phyloP scores from a whole-genome alignment of 1,284 basidiomycete species.

The Boletus austroedulis region DNA sequence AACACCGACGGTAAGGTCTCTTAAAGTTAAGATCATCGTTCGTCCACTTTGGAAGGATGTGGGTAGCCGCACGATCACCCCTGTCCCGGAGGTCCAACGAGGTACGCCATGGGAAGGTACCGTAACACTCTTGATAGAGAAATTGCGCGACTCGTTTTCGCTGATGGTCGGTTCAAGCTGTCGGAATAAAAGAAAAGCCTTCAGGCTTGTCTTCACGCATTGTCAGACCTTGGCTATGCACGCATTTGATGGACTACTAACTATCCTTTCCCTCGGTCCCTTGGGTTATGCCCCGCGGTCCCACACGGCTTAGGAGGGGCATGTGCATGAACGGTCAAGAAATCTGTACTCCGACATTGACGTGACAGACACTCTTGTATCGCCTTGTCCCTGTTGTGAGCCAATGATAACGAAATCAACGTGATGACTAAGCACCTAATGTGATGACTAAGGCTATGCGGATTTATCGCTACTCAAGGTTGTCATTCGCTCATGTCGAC shows the following conservation, averaged over 20 bases:
- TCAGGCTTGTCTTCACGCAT: background rate
- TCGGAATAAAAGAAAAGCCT: background rate
- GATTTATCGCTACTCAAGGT: too few relatives aligned
- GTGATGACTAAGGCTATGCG: slow-evolving; percentile 31
- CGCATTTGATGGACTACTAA: background rate
- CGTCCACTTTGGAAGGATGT: slow-evolving; percentile 26
- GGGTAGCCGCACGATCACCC: slow-evolving; percentile 20
- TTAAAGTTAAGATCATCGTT: slow-evolving; percentile 24
- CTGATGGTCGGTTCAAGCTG: background rate
- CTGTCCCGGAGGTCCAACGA: background rate
- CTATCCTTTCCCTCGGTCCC: background rate
- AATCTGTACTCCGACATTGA: background rate
- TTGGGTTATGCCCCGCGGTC: background rate
- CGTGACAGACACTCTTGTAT: background rate
- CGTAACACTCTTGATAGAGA: slow-evolving; percentile 12
- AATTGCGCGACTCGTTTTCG: slow-evolving; percentile 4
- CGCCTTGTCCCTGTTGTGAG: slow-evolving; percentile 2
- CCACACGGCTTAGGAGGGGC: background rate
- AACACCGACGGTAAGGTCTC: slow-evolving; percentile 5
- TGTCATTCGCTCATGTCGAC: slow-evolving; percentile 36
- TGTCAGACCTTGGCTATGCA: background rate
- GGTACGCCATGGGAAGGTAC: slow-evolving; percentile 13
- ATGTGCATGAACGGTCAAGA: background rate
- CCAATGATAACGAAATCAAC: slow-evolving; percentile 11
- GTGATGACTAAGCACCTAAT: slow-evolving; percentile 7